phyloP scores from a whole-genome alignment of 768 basidiomycete genomes.

The Nidularia pulvinata region DNA sequence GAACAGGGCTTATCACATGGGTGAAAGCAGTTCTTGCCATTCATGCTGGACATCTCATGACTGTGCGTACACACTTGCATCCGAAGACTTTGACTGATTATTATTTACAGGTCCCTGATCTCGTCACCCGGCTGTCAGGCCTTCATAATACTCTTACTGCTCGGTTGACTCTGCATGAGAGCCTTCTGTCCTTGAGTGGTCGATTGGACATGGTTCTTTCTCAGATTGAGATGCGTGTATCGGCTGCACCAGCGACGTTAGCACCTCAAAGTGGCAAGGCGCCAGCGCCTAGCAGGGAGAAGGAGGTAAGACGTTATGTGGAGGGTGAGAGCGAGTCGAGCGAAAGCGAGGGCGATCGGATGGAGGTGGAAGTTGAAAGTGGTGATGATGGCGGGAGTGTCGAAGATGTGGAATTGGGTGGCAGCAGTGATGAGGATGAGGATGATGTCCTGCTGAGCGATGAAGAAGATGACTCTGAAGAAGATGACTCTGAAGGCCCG shows the following conservation, averaged over 20 bases:
- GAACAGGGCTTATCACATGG: conserved; percentile 71
- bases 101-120: conserved; percentile 77
- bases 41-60: conserved; percentile 93
- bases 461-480: conserved; percentile 37
- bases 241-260: conserved; percentile 61
- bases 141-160: conserved; percentile 82
- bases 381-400: conserved; percentile 73
- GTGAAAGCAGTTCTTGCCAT: conserved; percentile 80
- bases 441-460: conserved; percentile 37
- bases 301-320: conserved; percentile 54
- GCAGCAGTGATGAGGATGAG: conserved; percentile 53
- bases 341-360: conserved; percentile 56
- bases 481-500: conserved; percentile 32
- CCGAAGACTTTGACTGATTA: not conserved
- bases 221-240: conserved; percentile 88
- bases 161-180: conserved; percentile 82
- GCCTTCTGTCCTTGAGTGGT: conserved; percentile 83
- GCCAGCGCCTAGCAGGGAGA: conserved; percentile 25
- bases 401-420: conserved; percentile 78
- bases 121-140: conserved; percentile 84
- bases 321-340: conserved; percentile 75
- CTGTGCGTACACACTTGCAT: conserved; percentile 51
- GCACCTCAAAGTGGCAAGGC: conserved; percentile 35
- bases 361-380: conserved; percentile 63
- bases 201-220: conserved; percentile 92